These are phyloP conservation scores for Nasturtium officinale DNA, from an alignment of 345 rosid species.

Conservation along the genomic window DNA sequence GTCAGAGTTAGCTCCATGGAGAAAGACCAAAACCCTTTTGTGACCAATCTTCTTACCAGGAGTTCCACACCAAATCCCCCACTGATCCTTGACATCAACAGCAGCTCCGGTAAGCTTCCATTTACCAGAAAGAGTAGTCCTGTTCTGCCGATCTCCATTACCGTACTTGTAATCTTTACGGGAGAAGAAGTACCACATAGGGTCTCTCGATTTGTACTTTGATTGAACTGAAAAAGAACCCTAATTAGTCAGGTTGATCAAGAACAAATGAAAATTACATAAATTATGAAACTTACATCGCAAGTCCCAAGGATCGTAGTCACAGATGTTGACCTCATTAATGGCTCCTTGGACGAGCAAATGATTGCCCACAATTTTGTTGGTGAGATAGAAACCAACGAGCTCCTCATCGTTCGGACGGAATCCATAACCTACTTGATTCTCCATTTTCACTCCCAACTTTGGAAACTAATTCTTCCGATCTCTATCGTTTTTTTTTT, in stretches of 20 bases:
- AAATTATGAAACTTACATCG: conserved; percentile 34
- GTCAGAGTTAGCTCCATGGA: neutral
- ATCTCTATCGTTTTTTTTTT: neutral
- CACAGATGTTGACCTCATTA: conserved; percentile 46
- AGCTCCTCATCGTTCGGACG: conserved; percentile 57
- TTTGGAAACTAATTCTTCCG: neutral
- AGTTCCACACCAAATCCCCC: neutral
- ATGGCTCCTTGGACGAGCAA: conserved; percentile 8
- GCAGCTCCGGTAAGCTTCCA: conserved; percentile 50
- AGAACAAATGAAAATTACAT: neutral
- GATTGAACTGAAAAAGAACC: conserved; percentile 22
- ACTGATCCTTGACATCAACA: neutral
- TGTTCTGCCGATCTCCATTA: conserved; percentile 32
- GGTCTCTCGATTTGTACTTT: conserved; percentile 35
- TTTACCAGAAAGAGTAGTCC: conserved; percentile 42
- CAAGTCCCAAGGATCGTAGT: conserved; percentile 56
- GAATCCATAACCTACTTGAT: conserved; percentile 45
- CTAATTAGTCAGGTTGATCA: neutral
- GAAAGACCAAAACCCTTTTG: conserved; percentile 47
- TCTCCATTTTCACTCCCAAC: conserved; percentile 12
- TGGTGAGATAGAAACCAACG: conserved; percentile 44
- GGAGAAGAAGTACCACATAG: conserved; percentile 46
- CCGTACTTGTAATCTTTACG: conserved; percentile 23
- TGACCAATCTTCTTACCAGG: conserved; percentile 41
- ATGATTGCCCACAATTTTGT: conserved; percentile 40